Percentiles rank a stretch among this genome's conserved stretches.
phyloP scores from a whole-genome alignment of 176 grass and related monocot species.

The Aegilops longissima region DNA sequence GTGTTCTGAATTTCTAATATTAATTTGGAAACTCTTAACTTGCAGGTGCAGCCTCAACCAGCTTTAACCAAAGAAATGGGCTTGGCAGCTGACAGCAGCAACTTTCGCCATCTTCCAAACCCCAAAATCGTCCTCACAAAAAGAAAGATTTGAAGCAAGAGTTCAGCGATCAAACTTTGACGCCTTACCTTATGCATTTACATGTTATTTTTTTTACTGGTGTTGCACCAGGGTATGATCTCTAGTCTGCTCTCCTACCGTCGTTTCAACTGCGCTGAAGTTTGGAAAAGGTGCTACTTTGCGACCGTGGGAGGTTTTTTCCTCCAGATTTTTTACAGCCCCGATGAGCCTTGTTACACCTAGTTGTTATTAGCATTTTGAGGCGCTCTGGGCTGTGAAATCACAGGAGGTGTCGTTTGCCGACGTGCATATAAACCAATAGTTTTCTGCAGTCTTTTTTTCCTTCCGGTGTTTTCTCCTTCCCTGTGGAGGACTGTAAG shows the following conservation, averaged over 20 bases:
- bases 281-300: slow-evolving; percentile 25
- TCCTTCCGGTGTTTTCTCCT: slow-evolving; percentile 25
- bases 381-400: slow-evolving; percentile 67
- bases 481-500: slow-evolving; percentile 39
- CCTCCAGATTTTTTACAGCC: slow-evolving; percentile 74
- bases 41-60: slow-evolving; percentile 67
- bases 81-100: slow-evolving; percentile 17
- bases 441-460: background rate
- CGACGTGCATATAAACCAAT: slow-evolving; percentile 36
- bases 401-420: slow-evolving; percentile 42
- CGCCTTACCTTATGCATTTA: slow-evolving; percentile 7
- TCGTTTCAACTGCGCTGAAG: slow-evolving; percentile 16
- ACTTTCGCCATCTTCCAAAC: slow-evolving; percentile 50
- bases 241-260: slow-evolving; percentile 7
- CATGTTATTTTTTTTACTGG: slow-evolving; percentile 48
- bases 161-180: slow-evolving; percentile 1
- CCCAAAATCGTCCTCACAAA: slow-evolving; percentile 54
- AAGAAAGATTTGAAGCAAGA: slow-evolving; percentile 40
- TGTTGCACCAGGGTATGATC: slow-evolving; percentile 33
- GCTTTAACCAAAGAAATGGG: slow-evolving; percentile 32
- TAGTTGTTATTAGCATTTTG: slow-evolving; percentile 49
- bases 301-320: slow-evolving; percentile 49
- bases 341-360: slow-evolving; percentile 33
- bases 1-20: background rate
- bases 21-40: slow-evolving; percentile 18